Evolutionary conservation across 257 asterid species (phyloP).

Genomic region (Solanum dulcamara): DNA sequence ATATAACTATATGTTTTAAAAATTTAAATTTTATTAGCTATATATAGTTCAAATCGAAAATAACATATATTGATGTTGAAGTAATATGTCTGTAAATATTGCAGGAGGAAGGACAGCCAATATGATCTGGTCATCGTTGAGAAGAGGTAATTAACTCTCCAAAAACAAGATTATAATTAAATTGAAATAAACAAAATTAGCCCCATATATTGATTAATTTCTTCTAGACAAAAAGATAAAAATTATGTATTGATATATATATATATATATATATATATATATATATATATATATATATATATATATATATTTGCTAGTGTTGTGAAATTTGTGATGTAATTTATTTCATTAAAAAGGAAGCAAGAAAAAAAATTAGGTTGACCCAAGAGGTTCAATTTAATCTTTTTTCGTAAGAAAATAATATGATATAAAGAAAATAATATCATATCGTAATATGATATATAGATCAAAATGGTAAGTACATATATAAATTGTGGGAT

Average conservation of each 20-base stretch:
- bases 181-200: not conserved
- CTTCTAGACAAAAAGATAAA: not conserved
- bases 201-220: not conserved
- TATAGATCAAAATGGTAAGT: no score
- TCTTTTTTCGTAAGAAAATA: no score
- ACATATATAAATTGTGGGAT: no score
- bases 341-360: not conserved
- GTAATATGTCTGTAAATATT: not conserved
- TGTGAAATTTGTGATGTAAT: not conserved
- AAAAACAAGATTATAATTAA: not conserved
- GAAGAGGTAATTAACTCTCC: constrained; percentile 20
- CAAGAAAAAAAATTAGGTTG: no score
- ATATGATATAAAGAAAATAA: no score
- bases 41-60: not conserved
- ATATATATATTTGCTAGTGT: not conserved
- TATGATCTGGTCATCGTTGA: constrained; percentile 18
- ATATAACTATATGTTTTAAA: not conserved
- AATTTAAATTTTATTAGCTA: not conserved
- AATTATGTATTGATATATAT: not conserved
- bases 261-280: no score
- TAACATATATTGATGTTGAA: not conserved
- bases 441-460: no score
- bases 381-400: no score
- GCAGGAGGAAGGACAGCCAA: constrained; percentile 47
- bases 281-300: no score